phyloP scores from a whole-genome alignment of 768 basidiomycete species.

The Russula sp. region DNA sequence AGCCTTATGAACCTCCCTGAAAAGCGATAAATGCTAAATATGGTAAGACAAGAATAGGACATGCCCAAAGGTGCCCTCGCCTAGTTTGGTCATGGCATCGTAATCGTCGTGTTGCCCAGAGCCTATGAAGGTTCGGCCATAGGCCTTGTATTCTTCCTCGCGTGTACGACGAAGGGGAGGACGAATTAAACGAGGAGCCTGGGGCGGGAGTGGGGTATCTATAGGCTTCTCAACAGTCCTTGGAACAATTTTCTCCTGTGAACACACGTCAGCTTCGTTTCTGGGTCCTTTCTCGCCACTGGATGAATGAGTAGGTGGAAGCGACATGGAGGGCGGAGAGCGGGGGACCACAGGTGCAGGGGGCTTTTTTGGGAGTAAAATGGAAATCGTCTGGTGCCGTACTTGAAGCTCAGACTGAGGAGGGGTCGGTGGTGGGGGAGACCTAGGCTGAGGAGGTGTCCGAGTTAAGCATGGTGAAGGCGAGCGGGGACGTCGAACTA shows the following conservation, averaged over 20 bases:
- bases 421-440: conserved; percentile 25
- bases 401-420: conserved; percentile 23
- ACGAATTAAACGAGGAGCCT: conserved; percentile 33
- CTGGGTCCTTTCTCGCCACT: not conserved
- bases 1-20: conserved; percentile 88
- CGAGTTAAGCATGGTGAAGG: conserved; percentile 24
- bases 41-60: conserved; percentile 9
- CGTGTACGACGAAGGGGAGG: conserved; percentile 45
- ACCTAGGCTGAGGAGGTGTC: conserved; percentile 22
- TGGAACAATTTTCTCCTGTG: not conserved
- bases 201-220: not conserved
- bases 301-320: conserved; percentile 6
- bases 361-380: conserved; percentile 10
- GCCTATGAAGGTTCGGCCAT: conserved; percentile 61
- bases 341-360: not conserved
- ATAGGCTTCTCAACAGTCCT: conserved; percentile 1
- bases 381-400: conserved; percentile 34
- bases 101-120: conserved; percentile 73
- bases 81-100: conserved; percentile 77
- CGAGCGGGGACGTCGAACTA: conserved; percentile 18
- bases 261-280: not conserved
- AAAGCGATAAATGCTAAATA: not conserved
- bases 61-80: conserved; percentile 93
- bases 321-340: conserved; percentile 7
- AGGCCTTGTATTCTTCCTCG: conserved; percentile 62